A percentile compares a stretch with the other conserved stretches of the same genome.
These are phyloP conservation scores for Rehmannia glutinosa DNA, from an alignment of 257 asterid species.

Conservation along the genomic window DNA sequence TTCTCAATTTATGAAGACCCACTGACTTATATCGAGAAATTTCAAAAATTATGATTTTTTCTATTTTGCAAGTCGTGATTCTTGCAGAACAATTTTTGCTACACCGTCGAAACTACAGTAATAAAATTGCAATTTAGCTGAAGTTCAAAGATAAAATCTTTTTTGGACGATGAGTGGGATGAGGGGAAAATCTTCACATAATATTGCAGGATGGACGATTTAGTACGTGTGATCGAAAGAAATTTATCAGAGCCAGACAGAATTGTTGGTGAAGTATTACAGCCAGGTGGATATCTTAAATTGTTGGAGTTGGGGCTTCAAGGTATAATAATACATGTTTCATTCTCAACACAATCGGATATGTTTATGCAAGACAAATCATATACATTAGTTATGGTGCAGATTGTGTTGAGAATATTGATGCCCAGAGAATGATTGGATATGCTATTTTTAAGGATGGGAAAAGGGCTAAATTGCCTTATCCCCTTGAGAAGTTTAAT, in stretches of 20 bases:
- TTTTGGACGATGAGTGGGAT: too few relatives aligned
- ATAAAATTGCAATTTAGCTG: too few relatives aligned
- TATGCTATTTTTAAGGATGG: slow-evolving; percentile 57
- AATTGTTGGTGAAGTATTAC: slow-evolving; percentile 44
- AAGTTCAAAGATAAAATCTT: too few relatives aligned
- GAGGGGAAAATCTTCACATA: too few relatives aligned
- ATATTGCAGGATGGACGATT: slow-evolving; percentile 37
- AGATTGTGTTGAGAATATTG: slow-evolving; percentile 57
- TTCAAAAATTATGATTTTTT: too few relatives aligned
- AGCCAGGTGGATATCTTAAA: slow-evolving; percentile 48
- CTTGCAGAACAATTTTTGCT: too few relatives aligned
- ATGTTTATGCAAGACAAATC: too few relatives aligned
- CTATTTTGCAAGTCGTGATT: too few relatives aligned
- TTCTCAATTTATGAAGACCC: too few relatives aligned
- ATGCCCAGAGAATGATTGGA: slow-evolving; percentile 52
- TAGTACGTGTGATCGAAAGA: slow-evolving; percentile 42
- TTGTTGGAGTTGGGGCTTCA: slow-evolving; percentile 39
- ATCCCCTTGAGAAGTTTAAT: slow-evolving; percentile 36
- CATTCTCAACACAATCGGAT: not conserved
- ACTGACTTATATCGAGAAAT: too few relatives aligned
- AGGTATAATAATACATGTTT: slow-evolving; percentile 13
- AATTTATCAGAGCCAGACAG: slow-evolving; percentile 40
- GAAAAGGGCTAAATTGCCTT: slow-evolving; percentile 33
- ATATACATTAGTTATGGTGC: not conserved
- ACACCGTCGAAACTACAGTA: too few relatives aligned